Base-by-base conservation (phyloP, 2,329 filamentous ascomycete species). In the Madurella fahalii region DNA sequence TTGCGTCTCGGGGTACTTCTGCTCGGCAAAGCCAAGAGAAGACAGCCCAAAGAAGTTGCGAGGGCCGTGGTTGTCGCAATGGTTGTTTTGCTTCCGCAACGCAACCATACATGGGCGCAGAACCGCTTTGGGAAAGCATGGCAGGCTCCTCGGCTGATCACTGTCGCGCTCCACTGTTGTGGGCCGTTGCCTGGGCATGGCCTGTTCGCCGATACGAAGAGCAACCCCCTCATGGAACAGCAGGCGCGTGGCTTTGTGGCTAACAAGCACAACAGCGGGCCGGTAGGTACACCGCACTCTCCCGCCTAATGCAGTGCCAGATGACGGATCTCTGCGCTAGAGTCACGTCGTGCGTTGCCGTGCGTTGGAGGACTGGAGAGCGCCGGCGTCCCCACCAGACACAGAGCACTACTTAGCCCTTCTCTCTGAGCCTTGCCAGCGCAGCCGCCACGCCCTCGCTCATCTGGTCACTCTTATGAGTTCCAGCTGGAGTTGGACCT, bases 391-490 rank as follows among this genome's bases (percentile, higher is more conserved):
- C 34, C 34, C 4, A 9, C 34, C 13, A 11, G 9, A 37, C 11
- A 12, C 9, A 37, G 11, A 37, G 34, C 34, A 25, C n/a, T 16
- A 9, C 17, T 48, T 57, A 70, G 25, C 71, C 71, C 30, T 72
- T 71, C 52, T 83, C 72, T 52, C 82, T 73, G 20, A 87, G 67
- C 59, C 72, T 83, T 8, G 82, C 82, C 57, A 87, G 65, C 15
- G 84, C 84, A 32, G 80, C 81, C 44, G 83, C 81, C 45, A 87
- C 70, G 2, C 84, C 82, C 44, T 76, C 81, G 56, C 76, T 77
- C 5, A 86, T 69, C 32, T 76, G 69, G 5, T 79, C 74, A 37
- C 72, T 69, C 57, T 67, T 69, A 40, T 59, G 63, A 40, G 25
- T 25, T 7, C 25, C 25, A 25, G 61, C 53, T 58, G 31, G 56